Base-by-base conservation (phyloP, 352 stramenopile genomes). In the Globisporangium ultimum region DNA sequence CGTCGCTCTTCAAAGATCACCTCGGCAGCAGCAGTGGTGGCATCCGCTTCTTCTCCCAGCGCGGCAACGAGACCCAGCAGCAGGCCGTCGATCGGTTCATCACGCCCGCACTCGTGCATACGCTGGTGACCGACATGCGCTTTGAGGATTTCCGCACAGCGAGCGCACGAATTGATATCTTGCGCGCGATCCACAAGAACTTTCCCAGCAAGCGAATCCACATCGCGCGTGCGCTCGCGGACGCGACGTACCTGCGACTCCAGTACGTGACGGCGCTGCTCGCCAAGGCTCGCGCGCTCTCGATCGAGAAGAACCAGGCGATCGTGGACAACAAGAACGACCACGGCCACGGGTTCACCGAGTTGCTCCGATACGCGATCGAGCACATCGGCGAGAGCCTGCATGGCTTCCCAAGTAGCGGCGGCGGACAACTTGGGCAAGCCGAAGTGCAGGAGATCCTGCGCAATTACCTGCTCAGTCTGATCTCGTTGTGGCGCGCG, bases 61-160 rank as follows among this genome's bases (percentile, higher is more conserved):
- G 55, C 41, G 58, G 41, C 58, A 67, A 62, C 63, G 74, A 67
- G 72, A 85, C 38, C 42, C 71, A 69, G 61, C 72, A 76, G 60
- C 67, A 84, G 36, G 64, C 66, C 9, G 55, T 88, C 5, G 80
- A 95, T n/a, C 76, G 73, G 11, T 87, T 91, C 58, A 81, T 95
- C 61, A 89, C 81, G 14, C 74, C 84, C 0, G 56, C 64, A 36
- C 88, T 95, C 53, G 70, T 95, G 51, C 85, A 95, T 57, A 79
- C 80, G 41, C 77, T 95, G 1, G 81, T 95, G 32, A 90, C 72
- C 6, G 83, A 87, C 17, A 68, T 93, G 63, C 85, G 85, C 42
- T 95, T 93, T 47, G 85, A 95, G 61, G 85, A 95, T 61, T 93
- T 89, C 58, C 86, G 86, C n/a, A 91, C 79, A 12, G 80, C 86